Evolutionary conservation across 2,329 filamentous ascomycete genomes (phyloP), one percentile per base, ranked within the genome.

Genomic region (Sarocladiaceae sp.): DNA sequence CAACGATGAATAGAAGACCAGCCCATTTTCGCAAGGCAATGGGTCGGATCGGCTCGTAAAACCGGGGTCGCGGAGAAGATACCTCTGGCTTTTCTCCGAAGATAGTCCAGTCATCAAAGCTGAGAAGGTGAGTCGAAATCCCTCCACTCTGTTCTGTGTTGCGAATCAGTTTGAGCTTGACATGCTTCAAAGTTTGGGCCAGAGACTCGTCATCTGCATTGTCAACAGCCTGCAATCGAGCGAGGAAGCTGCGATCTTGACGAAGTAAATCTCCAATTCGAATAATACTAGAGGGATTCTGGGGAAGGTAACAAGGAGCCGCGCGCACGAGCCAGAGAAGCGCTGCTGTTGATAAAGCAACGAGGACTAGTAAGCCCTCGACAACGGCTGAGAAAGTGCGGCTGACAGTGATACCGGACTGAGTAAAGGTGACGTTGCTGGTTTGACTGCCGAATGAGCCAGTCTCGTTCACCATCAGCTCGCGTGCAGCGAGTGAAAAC

Each of bases 391-490:
- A 60, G 9, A 64, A 56, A 0, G 48, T 2, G 2, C 65, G 49
- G 35, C 58, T 67, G 3, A 65, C 63, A 1, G 63, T 40, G 0
- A 68, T 53, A 0, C 60, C 66, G 0, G 51, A 46, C 1, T 59
- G 33, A 0, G 29, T 35, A 31, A 54, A 50, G 0, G 58, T 43
- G 1, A 55, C 16, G 0, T 43, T 33, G 0, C 48, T 58, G 0
- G 50, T 54, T 0, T 4, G 13, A 19, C 16, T 21, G 27, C 4
- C 7, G 23, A 20, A 5, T n/a, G 18, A 19, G 5, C 9, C 4
- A 3, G 37, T 60, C 0, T 20, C 20, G 13, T 63, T 55, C 0
- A 7, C 39, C 1, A 60, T 35, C 0, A 60, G 18, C 0, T 20
- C 6, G 2, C 33, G 48, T 0, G 59, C 31, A 0, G 63, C 58